A percentile compares a stretch with the other conserved stretches of the same genome.
phyloP scores from a whole-genome alignment of 495 filamentous ascomycete genomes.

The Podospora bellae-mahoneyi region DNA sequence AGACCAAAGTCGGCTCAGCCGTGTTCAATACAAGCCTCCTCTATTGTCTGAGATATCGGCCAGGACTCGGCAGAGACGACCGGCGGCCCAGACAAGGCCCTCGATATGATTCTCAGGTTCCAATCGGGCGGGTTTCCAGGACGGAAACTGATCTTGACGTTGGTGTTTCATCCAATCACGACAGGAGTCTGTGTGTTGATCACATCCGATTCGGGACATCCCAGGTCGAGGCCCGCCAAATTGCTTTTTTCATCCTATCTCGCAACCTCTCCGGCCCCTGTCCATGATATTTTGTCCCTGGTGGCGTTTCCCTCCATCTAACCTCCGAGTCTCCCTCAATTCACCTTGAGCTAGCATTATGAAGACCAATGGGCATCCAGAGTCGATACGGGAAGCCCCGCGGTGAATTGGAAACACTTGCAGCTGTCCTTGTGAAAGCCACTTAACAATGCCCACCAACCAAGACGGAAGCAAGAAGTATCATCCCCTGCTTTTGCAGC shows the following conservation, averaged over 20 bases:
- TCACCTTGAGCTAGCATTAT: neutral
- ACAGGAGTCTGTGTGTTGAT: neutral
- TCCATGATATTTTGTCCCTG: neutral
- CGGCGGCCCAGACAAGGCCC: neutral
- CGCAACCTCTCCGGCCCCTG: neutral
- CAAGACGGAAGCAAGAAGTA: neutral
- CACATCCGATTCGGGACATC: constrained; percentile 3
- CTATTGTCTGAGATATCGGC: neutral
- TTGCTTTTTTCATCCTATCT: neutral
- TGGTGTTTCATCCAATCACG: neutral
- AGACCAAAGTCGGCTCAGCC: neutral
- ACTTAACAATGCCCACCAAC: neutral
- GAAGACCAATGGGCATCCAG: neutral
- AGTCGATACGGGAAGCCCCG: neutral
- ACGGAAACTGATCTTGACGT: neutral
- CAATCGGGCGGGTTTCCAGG: neutral
- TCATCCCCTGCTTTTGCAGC: neutral
- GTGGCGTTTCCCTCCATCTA: neutral
- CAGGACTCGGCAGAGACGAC: neutral
- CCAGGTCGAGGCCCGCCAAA: neutral
- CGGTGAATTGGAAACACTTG: neutral
- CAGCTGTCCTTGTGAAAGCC: neutral
- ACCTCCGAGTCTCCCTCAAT: neutral
- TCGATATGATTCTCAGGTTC: neutral
- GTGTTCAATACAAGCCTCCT: neutral